Evolutionary conservation across 2,329 filamentous ascomycete species (phyloP), one percentile per base, ranked within the genome.

Genomic region (Allantophomopsis lycopodina): DNA sequence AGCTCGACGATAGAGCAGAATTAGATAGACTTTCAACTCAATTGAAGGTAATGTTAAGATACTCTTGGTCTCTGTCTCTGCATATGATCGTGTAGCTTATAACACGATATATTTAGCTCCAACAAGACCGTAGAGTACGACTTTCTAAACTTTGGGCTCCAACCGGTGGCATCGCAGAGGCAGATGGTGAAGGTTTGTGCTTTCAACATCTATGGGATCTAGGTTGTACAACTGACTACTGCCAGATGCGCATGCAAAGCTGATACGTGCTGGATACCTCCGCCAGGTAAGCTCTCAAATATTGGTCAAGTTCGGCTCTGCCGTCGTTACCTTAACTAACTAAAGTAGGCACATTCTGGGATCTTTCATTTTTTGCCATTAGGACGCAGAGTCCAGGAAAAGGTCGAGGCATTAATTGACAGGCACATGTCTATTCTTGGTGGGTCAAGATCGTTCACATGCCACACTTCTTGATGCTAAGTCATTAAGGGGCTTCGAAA

Each of bases 361-460:
- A 76, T 96, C 30, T 98, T 95, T 51, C 91, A 98, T 53, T 70
- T 94, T 54, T 69, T 98, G 1, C 91, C 91, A 0, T 63, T 98
- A 0, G 91, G 91, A 0, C 68, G 86, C 21, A 74, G 86, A 20
- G 85, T 96, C 0, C 87, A 94, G 52, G 74, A 86, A 38, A 98
- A 96, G 58, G 65, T 96, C 21, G 87, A 95, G 54, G 63, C 63
- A 10, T 63, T 96, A 10, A 81, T 98, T 48, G 88, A 95, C 55
- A 84, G 82, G 54, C 78, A 95, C 55, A 98, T 98, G 91, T 66
- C 67, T 39, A 71, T 69, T 28, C 61, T 91, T 48, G 80, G 82
- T 82, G 59, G 44, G 54, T 51, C 37, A 21, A 23, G 11, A 33
- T 32, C 20, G 31, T 14, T n/a, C 40, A 21, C 8, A 11, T 11